Evolutionary conservation across 768 basidiomycete species (phyloP), one percentile per base, ranked within the genome.

Genomic region (Psilocybe tampanensis): DNA sequence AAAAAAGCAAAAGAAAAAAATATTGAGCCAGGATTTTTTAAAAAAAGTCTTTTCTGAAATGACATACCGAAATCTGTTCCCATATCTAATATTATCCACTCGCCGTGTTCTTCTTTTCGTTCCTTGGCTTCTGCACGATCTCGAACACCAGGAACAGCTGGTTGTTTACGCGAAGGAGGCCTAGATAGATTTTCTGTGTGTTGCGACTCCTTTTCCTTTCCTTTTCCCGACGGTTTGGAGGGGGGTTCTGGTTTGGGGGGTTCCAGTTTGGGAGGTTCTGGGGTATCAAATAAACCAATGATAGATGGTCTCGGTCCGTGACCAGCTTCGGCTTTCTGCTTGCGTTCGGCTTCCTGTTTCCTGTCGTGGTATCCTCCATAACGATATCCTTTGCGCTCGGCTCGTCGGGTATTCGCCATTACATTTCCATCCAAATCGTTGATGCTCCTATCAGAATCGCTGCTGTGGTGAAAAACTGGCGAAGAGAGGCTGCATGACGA

Each of bases 61-160:
- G 6, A 3, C 64, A 33, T 52, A 78, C 80, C 80, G 44, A 68
- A 67, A 50, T 81, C 80, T 54, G 74, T 74, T 2, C 79, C 75
- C 68, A 85, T 65, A 64, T 85, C 84, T 18, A 85, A 67, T 8
- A 80, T 76, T 17, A 85, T 70, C 80, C 78, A 85, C 52, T 84
- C 82, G 0, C 70, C 74, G 23, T 71, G 72, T 9, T 72, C 70
- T 1, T 68, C 69, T 9, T 64, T 59, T 63, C 52, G 23, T 39
- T 26, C 24, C 17, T 19, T 53, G n/a, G 11, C 42, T 4, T 39
- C 36, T n/a, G 6, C 36, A 6, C 36, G 36, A n/a, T 39, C 48
- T 34, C 32, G 45, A 47, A 9, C 17, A 50, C 34, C 17, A 50
- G 44, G 18, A 8, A 13, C 24, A 5, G n/a, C n/a, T n/a, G n/a